Percentiles rank a stretch among this genome's conserved stretches.
Evolutionary conservation across 1,284 basidiomycete species (phyloP).

Genomic region (Trichosporon sp.): DNA sequence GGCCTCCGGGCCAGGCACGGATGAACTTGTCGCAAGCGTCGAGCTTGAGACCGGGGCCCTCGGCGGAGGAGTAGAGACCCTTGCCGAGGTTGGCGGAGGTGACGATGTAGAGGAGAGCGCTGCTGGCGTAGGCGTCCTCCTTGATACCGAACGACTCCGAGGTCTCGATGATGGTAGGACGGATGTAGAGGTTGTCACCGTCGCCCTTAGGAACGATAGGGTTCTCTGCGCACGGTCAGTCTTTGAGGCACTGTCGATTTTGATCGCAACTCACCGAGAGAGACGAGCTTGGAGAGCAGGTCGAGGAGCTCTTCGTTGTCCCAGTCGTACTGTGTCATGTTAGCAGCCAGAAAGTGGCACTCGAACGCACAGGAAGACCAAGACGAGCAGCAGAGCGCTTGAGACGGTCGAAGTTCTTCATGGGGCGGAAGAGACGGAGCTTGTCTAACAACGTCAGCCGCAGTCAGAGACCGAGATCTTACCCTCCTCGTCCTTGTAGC

Average conservation of each 20-base stretch:
- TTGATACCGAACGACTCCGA: conserved; percentile 54
- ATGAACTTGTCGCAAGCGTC: conserved; percentile 52
- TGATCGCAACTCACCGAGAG: conserved; percentile 41
- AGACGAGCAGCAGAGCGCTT: conserved; percentile 51
- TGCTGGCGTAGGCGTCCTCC: conserved; percentile 50
- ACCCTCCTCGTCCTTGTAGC: conserved; percentile 50
- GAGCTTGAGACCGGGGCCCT: conserved; percentile 38
- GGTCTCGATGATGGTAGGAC: conserved; percentile 53
- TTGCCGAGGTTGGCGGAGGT: conserved; percentile 51
- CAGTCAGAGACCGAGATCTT: neutral
- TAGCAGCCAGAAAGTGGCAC: neutral
- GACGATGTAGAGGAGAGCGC: conserved; percentile 51
- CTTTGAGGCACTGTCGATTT: neutral
- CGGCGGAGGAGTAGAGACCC: conserved; percentile 46
- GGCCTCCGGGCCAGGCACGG: conserved; percentile 54
- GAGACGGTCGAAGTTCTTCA: conserved; percentile 52
- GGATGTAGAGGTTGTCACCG: conserved; percentile 53
- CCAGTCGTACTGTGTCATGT: conserved; percentile 42
- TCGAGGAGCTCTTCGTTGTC: conserved; percentile 51
- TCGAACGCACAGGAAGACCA: conserved; percentile 48
- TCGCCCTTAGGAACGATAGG: conserved; percentile 46
- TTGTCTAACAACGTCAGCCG: conserved; percentile 37
- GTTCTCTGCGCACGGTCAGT: conserved; percentile 26
- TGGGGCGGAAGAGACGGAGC: conserved; percentile 50
- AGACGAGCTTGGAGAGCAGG: conserved; percentile 48